Conservation (phyloP, 768 basidiomycete species). For the Rhodotorula babjevae region DNA sequence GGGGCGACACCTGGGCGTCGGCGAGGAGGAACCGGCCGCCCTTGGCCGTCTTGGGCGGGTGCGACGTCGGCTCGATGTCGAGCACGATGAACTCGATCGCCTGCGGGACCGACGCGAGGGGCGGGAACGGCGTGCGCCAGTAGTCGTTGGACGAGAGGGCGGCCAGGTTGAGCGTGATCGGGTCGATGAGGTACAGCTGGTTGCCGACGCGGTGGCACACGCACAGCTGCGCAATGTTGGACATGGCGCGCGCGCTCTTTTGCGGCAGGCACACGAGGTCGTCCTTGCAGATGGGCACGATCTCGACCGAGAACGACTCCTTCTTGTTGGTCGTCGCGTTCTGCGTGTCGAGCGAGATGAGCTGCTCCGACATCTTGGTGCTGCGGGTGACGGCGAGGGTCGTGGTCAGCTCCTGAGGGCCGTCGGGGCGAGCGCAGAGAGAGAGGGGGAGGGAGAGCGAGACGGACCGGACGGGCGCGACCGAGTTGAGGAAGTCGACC, state of each 20-base stretch:
- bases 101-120: slow-evolving; percentile 74
- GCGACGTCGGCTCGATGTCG: slow-evolving; percentile 75
- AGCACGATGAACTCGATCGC: slow-evolving; percentile 91
- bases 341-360: slow-evolving; percentile 88
- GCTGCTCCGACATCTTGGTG: slow-evolving; percentile 87
- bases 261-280: slow-evolving; percentile 85
- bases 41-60: slow-evolving; percentile 41
- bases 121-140: slow-evolving; percentile 86
- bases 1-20: slow-evolving; percentile 82
- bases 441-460: neutral
- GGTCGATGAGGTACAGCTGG: slow-evolving; percentile 84
- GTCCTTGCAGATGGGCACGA: slow-evolving; percentile 94
- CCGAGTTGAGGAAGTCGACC: slow-evolving; percentile 83
- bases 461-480: slow-evolving; percentile 78
- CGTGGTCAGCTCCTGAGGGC: too few species aligned
- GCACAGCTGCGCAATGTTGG: slow-evolving; percentile 81
- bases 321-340: slow-evolving; percentile 91
- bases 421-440: neutral
- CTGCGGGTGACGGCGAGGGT: too few species aligned
- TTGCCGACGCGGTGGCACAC: slow-evolving; percentile 88
- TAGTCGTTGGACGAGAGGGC: slow-evolving; percentile 74
- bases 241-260: slow-evolving; percentile 72
- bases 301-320: slow-evolving; percentile 95
- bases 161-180: slow-evolving; percentile 71
- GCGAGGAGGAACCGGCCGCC: slow-evolving; percentile 78